phyloP scores from a whole-genome alignment of 23 red algal species.

The Gracilariopsis chorda region DNA sequence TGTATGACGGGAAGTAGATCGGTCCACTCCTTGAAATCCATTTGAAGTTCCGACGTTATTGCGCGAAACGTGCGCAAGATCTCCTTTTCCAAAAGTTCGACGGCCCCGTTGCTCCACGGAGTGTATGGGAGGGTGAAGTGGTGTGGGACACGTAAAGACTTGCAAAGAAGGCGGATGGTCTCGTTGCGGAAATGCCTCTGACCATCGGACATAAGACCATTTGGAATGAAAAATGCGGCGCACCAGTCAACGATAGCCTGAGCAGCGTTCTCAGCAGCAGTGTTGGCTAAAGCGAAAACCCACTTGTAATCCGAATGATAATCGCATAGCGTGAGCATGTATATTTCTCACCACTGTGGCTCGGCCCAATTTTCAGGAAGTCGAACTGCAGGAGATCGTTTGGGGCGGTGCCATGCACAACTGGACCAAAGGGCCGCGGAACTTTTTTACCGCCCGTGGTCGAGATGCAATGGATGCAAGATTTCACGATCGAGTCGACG shows the following conservation, averaged over 20 bases:
- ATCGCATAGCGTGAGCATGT: not conserved
- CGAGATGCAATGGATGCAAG: not conserved
- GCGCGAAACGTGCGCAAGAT: not conserved
- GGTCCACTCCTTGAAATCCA: not conserved
- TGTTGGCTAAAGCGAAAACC: not conserved
- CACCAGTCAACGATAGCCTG: not conserved
- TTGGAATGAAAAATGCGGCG: not conserved
- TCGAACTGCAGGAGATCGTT: not conserved
- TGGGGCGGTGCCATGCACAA: not conserved
- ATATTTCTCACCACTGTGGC: not conserved
- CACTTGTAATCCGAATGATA: slow-evolving; percentile 3
- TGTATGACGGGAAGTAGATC: not conserved
- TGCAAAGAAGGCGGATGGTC: not conserved
- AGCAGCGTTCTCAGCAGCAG: not conserved
- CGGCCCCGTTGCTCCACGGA: not conserved
- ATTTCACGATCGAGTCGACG: not conserved
- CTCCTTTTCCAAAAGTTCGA: not conserved
- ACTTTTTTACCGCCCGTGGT: not conserved
- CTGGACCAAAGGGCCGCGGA: not conserved
- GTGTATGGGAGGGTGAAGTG: not conserved
- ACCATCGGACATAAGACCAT: not conserved
- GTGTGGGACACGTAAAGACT: not conserved
- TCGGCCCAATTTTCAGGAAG: not conserved
- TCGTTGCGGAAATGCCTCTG: not conserved
- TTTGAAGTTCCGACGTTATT: not conserved